Conservation (phyloP, 2,329 filamentous ascomycete species). For the Penicillium sclerotiorum region DNA sequence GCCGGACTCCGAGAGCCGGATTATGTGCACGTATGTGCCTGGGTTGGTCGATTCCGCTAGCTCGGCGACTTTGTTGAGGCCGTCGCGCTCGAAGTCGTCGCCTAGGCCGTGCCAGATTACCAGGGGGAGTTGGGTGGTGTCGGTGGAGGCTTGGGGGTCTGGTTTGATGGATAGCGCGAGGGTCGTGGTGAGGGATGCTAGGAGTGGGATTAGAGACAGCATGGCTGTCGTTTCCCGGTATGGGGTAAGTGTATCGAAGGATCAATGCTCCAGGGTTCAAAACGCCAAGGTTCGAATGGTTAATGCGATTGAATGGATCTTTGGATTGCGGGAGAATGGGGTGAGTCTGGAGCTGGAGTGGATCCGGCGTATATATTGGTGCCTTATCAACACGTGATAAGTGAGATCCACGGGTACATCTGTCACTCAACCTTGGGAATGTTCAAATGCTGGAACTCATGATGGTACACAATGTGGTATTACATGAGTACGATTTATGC, state of each 20-base stretch:
- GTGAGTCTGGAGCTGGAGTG: background rate
- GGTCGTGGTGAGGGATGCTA: constrained; percentile 20
- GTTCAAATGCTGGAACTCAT: no score
- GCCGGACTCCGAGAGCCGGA: constrained; percentile 69
- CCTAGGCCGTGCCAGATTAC: constrained; percentile 92
- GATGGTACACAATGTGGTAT: background rate
- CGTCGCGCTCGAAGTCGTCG: constrained; percentile 69
- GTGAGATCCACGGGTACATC: no score
- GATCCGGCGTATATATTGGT: no score
- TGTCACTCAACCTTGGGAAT: no score
- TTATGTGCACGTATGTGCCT: constrained; percentile 80
- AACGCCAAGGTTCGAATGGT: no score
- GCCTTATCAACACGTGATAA: constrained; percentile 20
- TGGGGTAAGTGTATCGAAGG: no score
- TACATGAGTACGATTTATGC: background rate
- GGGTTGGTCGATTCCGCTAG: constrained; percentile 74
- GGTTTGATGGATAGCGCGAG: constrained; percentile 20
- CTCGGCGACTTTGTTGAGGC: constrained; percentile 70
- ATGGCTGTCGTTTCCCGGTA: no score
- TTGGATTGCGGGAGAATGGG: no score
- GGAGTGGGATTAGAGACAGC: constrained; percentile 14
- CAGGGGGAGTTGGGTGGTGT: constrained; percentile 69
- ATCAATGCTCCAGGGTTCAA: no score
- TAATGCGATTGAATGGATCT: no score
- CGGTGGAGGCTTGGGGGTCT: constrained; percentile 11